phyloP scores from a whole-genome alignment of 2,329 filamentous ascomycete species.

The Pyrenophora tritici-repentis region DNA sequence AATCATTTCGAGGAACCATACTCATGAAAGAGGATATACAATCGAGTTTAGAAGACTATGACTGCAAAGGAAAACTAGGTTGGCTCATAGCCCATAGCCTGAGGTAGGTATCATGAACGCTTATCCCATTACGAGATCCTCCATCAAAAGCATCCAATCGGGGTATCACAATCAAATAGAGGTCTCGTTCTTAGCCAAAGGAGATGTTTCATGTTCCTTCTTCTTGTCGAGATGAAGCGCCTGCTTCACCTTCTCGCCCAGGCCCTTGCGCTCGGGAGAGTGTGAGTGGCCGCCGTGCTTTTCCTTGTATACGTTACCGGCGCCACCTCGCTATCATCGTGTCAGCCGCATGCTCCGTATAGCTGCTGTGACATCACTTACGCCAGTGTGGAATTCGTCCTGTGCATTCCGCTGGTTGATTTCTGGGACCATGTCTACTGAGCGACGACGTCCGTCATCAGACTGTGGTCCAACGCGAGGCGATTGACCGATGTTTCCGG shows the following conservation, averaged over 20 bases:
- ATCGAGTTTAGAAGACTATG: not conserved
- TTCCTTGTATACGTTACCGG: constrained; percentile 55
- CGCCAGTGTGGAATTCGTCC: constrained; percentile 56
- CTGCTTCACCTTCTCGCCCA: constrained; percentile 54
- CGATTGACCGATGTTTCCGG: constrained; percentile 50
- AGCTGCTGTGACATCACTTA: constrained; percentile 25
- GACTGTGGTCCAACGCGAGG: constrained; percentile 38
- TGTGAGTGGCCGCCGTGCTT: constrained; percentile 54
- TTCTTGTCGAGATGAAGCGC: constrained; percentile 45
- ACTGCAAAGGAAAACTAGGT: constrained; percentile 6
- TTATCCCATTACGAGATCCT: constrained; percentile 14
- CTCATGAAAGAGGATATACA: constrained; percentile 10
- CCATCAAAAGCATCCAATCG: constrained; percentile 4
- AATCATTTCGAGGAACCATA: not conserved
- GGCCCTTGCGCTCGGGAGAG: constrained; percentile 42
- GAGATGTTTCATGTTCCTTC: constrained; percentile 41
- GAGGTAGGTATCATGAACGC: constrained; percentile 23
- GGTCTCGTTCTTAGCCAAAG: constrained; percentile 31
- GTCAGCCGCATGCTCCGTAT: constrained; percentile 13
- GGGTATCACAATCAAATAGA: constrained; percentile 32
- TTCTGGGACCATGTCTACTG: constrained; percentile 53
- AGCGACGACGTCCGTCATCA: constrained; percentile 31
- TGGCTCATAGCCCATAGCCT: constrained; percentile 9
- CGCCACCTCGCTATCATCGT: constrained; percentile 48
- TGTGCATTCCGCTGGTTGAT: constrained; percentile 45